These are phyloP conservation scores for Aspergillus transmontanensis DNA, from an alignment of 2,329 filamentous ascomycete genomes.

Conservation along the genomic window DNA sequence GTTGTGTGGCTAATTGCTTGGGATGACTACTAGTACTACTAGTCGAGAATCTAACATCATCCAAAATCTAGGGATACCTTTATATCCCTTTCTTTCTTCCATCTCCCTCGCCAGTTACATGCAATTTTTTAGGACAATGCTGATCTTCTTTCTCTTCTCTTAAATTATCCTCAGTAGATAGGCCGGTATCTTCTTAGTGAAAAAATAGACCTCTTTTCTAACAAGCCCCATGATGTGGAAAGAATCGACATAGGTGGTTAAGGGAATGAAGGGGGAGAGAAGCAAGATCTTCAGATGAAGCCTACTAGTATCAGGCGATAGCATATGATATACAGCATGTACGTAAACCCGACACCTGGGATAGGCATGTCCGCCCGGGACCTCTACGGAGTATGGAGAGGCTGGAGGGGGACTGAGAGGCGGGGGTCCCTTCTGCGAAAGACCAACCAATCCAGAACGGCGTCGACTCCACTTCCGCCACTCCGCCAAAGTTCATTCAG, in stretches of 20 bases:
- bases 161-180: background rate
- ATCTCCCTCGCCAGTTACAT: background rate
- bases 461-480: conserved; percentile 4
- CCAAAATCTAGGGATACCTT: background rate
- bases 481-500: conserved; percentile 3
- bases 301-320: background rate
- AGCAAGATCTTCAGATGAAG: background rate
- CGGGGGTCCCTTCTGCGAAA: background rate
- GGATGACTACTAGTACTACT: background rate
- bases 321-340: background rate
- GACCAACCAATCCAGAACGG: background rate
- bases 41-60: background rate
- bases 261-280: background rate
- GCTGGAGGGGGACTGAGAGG: too few relatives aligned
- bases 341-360: background rate
- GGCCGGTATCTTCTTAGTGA: background rate
- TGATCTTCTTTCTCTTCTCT: background rate
- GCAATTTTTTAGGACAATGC: background rate
- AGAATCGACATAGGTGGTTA: background rate
- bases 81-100: background rate
- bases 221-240: background rate
- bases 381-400: too few relatives aligned
- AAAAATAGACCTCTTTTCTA: background rate
- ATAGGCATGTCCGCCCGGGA: background rate
- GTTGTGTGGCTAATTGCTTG: background rate